phyloP scores from a whole-genome alignment of 2,329 filamentous ascomycete genomes.

The Bipolaris cookei region DNA sequence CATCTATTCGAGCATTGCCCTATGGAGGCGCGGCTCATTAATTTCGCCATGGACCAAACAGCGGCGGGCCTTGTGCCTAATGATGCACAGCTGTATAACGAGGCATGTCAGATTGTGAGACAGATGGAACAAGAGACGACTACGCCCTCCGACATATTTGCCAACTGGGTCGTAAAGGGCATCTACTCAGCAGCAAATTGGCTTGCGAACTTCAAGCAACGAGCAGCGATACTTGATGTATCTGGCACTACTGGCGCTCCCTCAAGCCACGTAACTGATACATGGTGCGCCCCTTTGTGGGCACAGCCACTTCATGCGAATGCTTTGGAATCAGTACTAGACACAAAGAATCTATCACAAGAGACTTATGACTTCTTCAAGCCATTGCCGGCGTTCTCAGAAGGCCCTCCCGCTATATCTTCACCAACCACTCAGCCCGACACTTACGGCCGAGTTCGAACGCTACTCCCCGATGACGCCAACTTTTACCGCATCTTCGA shows the following conservation, averaged over 20 bases:
- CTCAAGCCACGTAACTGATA: background rate
- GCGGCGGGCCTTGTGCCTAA: constrained; percentile 3
- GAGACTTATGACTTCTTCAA: background rate
- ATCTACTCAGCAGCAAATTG: constrained; percentile 23
- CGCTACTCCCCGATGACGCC: constrained; percentile 21
- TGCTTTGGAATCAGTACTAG: background rate
- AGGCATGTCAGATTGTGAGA: constrained; percentile 32
- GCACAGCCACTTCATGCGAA: background rate
- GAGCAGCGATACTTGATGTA: constrained; percentile 9
- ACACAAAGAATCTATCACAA: background rate
- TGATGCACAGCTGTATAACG: constrained; percentile 25
- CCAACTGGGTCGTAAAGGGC: constrained; percentile 32
- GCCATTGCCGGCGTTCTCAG: background rate
- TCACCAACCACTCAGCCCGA: constrained; percentile 6
- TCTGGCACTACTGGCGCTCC: background rate
- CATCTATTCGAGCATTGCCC: constrained; percentile 35
- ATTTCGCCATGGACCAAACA: constrained; percentile 20
- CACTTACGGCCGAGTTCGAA: constrained; percentile 9
- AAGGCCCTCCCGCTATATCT: background rate
- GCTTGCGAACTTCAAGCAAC: constrained; percentile 23
- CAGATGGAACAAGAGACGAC: constrained; percentile 29
- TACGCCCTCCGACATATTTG: constrained; percentile 32
- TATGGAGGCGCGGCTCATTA: constrained; percentile 28
- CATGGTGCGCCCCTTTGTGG: background rate
- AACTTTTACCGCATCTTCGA: constrained; percentile 29